A percentile compares a stretch with the other conserved stretches of the same genome.
phyloP scores from a whole-genome alignment of 2,329 filamentous ascomycete species.

The Cladosporium sp. region DNA sequence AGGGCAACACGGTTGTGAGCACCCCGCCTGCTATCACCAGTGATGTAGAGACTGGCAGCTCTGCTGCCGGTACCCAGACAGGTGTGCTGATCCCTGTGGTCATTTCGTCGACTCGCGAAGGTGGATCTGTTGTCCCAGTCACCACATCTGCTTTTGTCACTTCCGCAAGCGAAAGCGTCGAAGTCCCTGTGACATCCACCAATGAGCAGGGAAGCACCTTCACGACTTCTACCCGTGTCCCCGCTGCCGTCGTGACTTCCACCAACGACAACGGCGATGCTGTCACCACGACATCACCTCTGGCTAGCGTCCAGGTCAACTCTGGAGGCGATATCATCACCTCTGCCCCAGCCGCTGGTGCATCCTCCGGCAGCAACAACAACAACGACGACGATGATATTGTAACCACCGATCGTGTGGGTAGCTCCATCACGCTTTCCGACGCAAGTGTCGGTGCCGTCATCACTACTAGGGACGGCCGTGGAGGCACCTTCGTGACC shows the following conservation, averaged over 20 bases:
- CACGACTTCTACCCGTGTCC: constrained; percentile 34
- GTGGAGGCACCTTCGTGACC: constrained; percentile 40
- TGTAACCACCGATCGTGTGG: constrained; percentile 38
- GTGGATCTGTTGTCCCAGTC: constrained; percentile 32
- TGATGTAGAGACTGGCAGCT: constrained; percentile 16
- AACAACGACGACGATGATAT: constrained; percentile 14
- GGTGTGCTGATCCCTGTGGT: constrained; percentile 38
- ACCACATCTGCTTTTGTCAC: constrained; percentile 38
- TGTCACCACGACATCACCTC: constrained; percentile 34
- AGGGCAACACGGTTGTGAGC: constrained; percentile 17
- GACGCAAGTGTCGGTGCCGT: constrained; percentile 34
- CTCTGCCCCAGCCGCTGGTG: constrained; percentile 35
- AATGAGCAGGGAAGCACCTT: constrained; percentile 32
- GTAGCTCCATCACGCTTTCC: constrained; percentile 34
- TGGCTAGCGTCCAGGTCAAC: constrained; percentile 36
- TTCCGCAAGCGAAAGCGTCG: constrained; percentile 28
- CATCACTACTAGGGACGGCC: constrained; percentile 40
- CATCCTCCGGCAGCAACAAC: constrained; percentile 20
- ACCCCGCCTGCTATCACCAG: constrained; percentile 18
- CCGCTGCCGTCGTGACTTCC: constrained; percentile 34
- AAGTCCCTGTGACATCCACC: constrained; percentile 28
- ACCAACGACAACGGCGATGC: constrained; percentile 38
- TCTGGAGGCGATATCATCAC: constrained; percentile 35
- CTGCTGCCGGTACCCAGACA: constrained; percentile 14
- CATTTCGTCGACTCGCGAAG: constrained; percentile 35